These are phyloP conservation scores for Entelexis sorbosivorans DNA, from an alignment of 1,139 yeast genomes.

Conservation along the genomic window DNA sequence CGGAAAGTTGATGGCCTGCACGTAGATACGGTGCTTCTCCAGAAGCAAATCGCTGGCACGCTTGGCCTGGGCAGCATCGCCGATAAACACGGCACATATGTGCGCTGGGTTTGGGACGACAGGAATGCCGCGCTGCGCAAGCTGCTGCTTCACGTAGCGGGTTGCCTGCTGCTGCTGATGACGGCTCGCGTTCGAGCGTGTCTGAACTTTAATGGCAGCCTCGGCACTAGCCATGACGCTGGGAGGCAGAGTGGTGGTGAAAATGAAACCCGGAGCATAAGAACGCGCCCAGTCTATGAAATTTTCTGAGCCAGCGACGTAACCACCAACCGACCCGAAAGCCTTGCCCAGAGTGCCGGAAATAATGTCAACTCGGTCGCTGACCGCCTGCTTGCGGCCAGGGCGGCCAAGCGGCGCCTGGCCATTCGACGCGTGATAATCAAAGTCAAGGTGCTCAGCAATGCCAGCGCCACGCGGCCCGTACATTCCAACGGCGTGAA, in stretches of 20 bases:
- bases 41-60: constrained; percentile 80
- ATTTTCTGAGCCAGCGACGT: constrained; percentile 76
- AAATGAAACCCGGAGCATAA: constrained; percentile 93
- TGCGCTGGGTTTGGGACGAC: constrained; percentile 97
- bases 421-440: constrained; percentile 61
- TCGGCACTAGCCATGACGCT: constrained; percentile 95
- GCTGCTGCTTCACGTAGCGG: constrained; percentile 64
- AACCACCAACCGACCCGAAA: constrained; percentile 95
- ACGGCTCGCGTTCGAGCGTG: constrained; percentile 66
- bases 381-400: constrained; percentile 41
- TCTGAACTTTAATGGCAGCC: constrained; percentile 75
- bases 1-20: constrained; percentile 96
- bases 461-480: constrained; percentile 99
- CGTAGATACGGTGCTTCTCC: constrained; percentile 76
- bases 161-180: constrained; percentile 78
- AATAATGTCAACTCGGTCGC: constrained; percentile 88
- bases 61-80: constrained; percentile 88
- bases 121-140: constrained; percentile 69
- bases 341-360: constrained; percentile 98
- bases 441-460: constrained; percentile 89
- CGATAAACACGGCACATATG: constrained; percentile 88
- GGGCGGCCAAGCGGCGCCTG: constrained; percentile 32
- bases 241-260: constrained; percentile 93
- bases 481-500: constrained; percentile 97
- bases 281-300: constrained; percentile 93